Evolutionary conservation across 2,329 filamentous ascomycete genomes (phyloP), one percentile per base, ranked within the genome.

Genomic region (Talaromyces verruculosus): DNA sequence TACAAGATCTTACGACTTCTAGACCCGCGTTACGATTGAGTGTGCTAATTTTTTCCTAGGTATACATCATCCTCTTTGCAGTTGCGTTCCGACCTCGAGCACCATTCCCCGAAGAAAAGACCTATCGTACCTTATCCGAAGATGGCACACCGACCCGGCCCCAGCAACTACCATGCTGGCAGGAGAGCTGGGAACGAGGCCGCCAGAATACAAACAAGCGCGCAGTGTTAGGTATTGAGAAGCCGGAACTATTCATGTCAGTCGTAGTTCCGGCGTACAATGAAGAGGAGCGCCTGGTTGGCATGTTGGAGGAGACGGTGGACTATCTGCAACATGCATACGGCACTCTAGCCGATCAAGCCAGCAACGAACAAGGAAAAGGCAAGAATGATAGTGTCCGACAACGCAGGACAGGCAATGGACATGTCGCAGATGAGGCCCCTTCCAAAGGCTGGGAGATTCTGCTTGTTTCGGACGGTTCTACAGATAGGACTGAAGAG

Each of bases 221-320:
- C 15, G 78, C 83, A 58, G 81, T 81, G 84, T 72, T 73, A 70
- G 70, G 6, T 15, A 60, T 67, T 15, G 90, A 93, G 69, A 84
- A 89, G 1, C 86, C 93, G 15, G 88, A 93, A 68, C 80, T 97
- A n/a, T 91, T 90, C 75, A 88, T 99, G 83, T 95, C 91, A 63
- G 88, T 98, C 7, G 92, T 99, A 0, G 89, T 99, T 51, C 95
- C 95, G 0, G 95, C 95, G 10, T 99, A 93, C 84, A 99, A 99
- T 71, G 95, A 99, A 75, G 90, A 94, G 76, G 85, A 91, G 66
- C 88, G 95, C 35, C 84, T 99, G 57, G 84, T 88, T 13, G 90
- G 89, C 11, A 97, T 97, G 80, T 84, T 99, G 13, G 89, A 96
- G 74, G 95, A 99, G 79, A 93, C 95, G 1, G 90, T 98, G 30